Conservation (phyloP, 768 basidiomycete genomes). For the Pleurotus sapidus region DNA sequence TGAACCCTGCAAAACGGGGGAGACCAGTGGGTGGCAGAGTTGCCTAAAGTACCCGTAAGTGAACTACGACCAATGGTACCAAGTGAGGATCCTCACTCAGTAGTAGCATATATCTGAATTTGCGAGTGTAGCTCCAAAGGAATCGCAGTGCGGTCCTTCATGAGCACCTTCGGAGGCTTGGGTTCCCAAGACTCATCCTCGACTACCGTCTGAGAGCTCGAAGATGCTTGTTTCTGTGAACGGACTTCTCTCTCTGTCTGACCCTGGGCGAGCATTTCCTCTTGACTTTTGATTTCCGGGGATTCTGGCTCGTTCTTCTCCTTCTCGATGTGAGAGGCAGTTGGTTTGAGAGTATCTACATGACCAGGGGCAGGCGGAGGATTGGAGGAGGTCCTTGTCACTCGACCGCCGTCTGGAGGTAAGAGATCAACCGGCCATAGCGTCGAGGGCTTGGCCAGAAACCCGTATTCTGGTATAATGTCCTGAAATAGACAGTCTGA, state of each 20-base stretch:
- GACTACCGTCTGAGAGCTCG: background rate
- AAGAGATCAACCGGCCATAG: constrained; percentile 52
- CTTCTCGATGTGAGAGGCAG: constrained; percentile 21
- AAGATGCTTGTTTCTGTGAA: background rate
- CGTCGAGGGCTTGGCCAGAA: constrained; percentile 56
- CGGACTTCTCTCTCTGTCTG: background rate
- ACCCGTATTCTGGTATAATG: constrained; percentile 63
- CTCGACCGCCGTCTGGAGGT: constrained; percentile 29
- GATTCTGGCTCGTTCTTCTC: constrained; percentile 12
- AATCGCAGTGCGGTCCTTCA: constrained; percentile 38
- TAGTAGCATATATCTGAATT: constrained; percentile 78
- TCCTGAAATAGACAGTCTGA: constrained; percentile 40
- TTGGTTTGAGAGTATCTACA: constrained; percentile 43
- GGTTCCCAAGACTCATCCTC: constrained; percentile 43
- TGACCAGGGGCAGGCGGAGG: constrained; percentile 48
- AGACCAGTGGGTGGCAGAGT: constrained; percentile 68
- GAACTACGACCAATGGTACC: background rate
- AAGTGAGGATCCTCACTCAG: constrained; percentile 45
- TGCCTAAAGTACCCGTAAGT: constrained; percentile 31
- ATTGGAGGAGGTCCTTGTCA: constrained; percentile 32
- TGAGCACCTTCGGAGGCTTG: constrained; percentile 54
- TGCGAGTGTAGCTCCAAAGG: constrained; percentile 56
- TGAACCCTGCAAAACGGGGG: constrained; percentile 69
- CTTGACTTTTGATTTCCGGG: constrained; percentile 21
- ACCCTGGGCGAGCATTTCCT: constrained; percentile 23